A percentile compares a stretch with the other conserved stretches of the same genome.
Evolutionary conservation across 495 filamentous ascomycete genomes (phyloP).

Genomic region (Saxophila tyrrhenica): DNA sequence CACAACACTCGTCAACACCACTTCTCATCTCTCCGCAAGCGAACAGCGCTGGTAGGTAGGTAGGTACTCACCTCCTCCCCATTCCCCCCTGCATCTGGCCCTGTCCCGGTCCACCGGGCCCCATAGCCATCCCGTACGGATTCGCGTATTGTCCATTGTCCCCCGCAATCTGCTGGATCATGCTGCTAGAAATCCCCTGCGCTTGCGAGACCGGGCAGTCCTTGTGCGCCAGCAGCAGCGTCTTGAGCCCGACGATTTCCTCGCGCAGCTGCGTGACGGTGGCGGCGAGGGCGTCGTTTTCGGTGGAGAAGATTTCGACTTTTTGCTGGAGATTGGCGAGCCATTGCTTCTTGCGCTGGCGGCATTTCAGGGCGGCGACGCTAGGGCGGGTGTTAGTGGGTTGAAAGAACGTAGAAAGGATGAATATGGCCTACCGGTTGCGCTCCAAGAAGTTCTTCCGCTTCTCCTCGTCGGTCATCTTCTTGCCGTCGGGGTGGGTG

Average conservation of each 20-base stretch:
- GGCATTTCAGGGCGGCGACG: constrained; percentile 91
- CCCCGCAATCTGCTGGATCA: constrained; percentile 51
- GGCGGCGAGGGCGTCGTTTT: constrained; percentile 78
- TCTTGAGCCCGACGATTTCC: constrained; percentile 93
- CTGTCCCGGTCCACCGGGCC: constrained; percentile 19
- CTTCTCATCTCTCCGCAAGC: too few species aligned
- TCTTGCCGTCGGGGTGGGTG: constrained; percentile 43
- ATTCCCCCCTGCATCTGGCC: constrained; percentile 22
- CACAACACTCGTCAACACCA: too few species aligned
- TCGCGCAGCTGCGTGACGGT: constrained; percentile 78
- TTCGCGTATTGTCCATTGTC: constrained; percentile 44
- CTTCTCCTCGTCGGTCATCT: constrained; percentile 99
- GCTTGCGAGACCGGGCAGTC: constrained; percentile 88
- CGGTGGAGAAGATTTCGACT: constrained; percentile 78
- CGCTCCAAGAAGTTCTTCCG: constrained; percentile 93
- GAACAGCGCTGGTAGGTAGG: too few species aligned
- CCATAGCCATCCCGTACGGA: constrained; percentile 60
- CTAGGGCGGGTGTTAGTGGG: too few species aligned
- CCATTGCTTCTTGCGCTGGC: constrained; percentile 98
- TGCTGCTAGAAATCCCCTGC: constrained; percentile 63
- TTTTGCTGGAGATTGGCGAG: constrained; percentile 89
- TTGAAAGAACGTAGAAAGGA: too few species aligned
- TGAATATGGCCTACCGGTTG: constrained; percentile 84
- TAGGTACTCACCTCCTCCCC: constrained; percentile 16
- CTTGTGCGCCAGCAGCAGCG: constrained; percentile 84